These are phyloP conservation scores for Diaporthe citrichinensis DNA, from an alignment of 2,329 filamentous ascomycete species.

Conservation along the genomic window DNA sequence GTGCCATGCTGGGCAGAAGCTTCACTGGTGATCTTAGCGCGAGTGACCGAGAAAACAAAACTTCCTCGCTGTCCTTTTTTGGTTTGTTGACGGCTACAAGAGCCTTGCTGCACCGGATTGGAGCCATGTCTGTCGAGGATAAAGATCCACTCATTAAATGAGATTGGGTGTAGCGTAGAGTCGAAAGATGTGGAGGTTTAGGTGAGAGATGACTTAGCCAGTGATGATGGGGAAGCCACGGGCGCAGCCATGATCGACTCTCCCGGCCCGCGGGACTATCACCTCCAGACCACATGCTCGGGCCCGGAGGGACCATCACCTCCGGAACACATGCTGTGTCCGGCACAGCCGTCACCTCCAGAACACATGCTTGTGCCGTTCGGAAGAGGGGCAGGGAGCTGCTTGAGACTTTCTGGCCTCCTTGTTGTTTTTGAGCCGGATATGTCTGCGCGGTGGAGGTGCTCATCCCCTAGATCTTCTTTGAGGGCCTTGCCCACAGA, in stretches of 20 bases:
- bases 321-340: neutral
- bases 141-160: too few species aligned
- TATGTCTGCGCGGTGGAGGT: neutral
- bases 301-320: neutral
- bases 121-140: too few species aligned
- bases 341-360: neutral
- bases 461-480: constrained; percentile 82
- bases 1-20: too few species aligned
- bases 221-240: too few species aligned
- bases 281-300: neutral
- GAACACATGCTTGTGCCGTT: neutral
- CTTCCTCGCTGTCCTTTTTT: too few species aligned
- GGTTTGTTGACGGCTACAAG: too few species aligned
- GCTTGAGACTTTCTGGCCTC: neutral
- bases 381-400: neutral
- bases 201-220: too few species aligned
- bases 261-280: neutral
- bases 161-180: neutral
- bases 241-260: too few species aligned
- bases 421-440: neutral
- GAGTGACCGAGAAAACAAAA: too few species aligned
- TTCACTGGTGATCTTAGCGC: too few species aligned
- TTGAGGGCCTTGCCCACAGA: constrained; percentile 90
- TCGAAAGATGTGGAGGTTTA: too few species aligned
- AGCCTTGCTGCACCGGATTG: too few species aligned